Base-by-base conservation (phyloP, 2,329 filamentous ascomycete species). In the Zarea fungicola region DNA sequence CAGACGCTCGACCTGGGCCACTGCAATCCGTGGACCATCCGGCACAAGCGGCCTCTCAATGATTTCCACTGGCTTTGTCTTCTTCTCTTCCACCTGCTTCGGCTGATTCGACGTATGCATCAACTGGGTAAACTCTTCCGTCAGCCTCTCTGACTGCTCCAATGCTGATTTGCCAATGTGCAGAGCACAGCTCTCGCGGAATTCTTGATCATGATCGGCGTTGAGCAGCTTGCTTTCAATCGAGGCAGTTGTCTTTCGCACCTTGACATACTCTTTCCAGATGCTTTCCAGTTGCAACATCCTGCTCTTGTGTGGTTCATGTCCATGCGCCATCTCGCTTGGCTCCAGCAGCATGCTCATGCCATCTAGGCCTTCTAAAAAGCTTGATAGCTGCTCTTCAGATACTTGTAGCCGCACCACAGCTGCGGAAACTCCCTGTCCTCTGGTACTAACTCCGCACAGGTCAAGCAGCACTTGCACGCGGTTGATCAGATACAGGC, bases 141-240 rank as follows among this genome's bases (percentile, higher is more conserved):
- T 51, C 44, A 68, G 46, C 44, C 54, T 43, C 16, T 55, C 11
- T 5, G 59, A 56, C 42, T 48, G 52, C 32, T 59, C 49, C 1
- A 52, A 23, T 11, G 62, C 58, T 4, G 52, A 37, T 6, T 51
- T 48, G 14, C 56, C 57, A 48, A 67, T 57, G 23, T 64, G 54
- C 5, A 56, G 32, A 1, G 59, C 63, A 59, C 67, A 61, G 9
- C 59, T 58, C 7, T 32, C 25, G n/a, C 65, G 61, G n/a, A 65
- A 63, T 5, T 52, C 37, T 1, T 42, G 35, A n/a, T 56, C 48
- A 25, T 66, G 58, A 7, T 62, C 55, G 6, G 58, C 48, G n/a
- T 65, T 58, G 2, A 69, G 52, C 13, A 69, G 54, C 49, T 65
- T 65, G 50, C 62, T 66, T 50, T 69, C 64, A 8, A 69, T 65